phyloP scores from a whole-genome alignment of 164 flowering plant species.

The Macadamia integrifolia region DNA sequence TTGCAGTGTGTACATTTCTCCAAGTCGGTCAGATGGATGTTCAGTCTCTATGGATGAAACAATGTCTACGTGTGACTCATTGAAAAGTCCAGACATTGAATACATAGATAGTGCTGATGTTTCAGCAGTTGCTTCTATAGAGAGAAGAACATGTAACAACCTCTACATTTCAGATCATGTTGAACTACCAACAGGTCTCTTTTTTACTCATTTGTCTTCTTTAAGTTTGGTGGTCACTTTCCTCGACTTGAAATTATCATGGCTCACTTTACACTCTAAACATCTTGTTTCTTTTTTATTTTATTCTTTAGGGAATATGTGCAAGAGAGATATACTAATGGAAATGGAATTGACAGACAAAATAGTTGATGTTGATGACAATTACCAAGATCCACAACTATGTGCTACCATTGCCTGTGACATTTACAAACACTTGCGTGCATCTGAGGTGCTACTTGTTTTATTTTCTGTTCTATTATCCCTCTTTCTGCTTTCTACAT shows the following conservation, averaged over 20 bases:
- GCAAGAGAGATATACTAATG: constrained; percentile 45
- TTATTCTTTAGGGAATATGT: constrained; percentile 32
- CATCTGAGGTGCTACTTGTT: constrained; percentile 58
- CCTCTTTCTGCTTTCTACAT: too few species aligned
- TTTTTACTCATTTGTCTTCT: not conserved
- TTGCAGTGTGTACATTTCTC: constrained; percentile 43
- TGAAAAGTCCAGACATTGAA: constrained; percentile 88
- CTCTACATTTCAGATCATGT: constrained; percentile 58
- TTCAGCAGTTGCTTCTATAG: constrained; percentile 48
- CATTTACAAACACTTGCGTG: constrained; percentile 82
- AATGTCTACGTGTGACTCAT: constrained; percentile 83
- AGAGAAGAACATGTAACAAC: constrained; percentile 51
- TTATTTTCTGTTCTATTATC: not conserved
- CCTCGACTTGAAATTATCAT: not conserved
- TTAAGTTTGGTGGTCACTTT: not conserved
- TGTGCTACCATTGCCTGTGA: constrained; percentile 91
- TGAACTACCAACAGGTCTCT: constrained; percentile 41
- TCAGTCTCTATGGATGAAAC: constrained; percentile 86
- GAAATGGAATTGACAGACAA: constrained; percentile 40
- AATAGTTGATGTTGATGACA: constrained; percentile 45
- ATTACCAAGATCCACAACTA: constrained; percentile 65
- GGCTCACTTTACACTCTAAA: not conserved
- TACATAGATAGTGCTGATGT: constrained; percentile 63
- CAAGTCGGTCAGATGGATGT: constrained; percentile 48
- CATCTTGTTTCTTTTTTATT: not conserved